Conservation (phyloP, 805 yeast genomes). For the Nakazawaea anatomiae region DNA sequence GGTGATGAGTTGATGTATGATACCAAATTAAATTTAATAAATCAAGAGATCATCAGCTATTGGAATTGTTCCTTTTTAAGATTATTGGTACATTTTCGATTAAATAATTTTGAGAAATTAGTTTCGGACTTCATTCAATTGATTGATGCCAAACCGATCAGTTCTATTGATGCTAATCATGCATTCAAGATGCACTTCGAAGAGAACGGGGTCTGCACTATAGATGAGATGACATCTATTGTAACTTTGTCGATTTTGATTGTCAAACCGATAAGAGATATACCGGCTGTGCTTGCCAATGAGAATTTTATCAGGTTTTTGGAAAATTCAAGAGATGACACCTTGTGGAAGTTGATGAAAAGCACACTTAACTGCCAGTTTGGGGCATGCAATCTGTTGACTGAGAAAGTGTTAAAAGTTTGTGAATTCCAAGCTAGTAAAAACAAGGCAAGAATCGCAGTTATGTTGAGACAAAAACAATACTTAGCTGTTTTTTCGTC, state of each 20-base stretch:
- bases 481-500: constrained; percentile 4
- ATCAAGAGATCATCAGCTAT: background rate
- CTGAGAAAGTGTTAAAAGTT: background rate
- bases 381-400: background rate
- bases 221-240: constrained; percentile 1
- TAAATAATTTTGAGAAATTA: constrained; percentile 8
- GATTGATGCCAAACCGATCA: constrained; percentile 2
- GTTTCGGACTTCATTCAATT: background rate
- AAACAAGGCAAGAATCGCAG: background rate
- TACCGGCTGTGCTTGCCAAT: background rate
- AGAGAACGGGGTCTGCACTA: background rate
- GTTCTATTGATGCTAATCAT: background rate
- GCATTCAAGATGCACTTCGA: background rate
- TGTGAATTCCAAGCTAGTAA: background rate
- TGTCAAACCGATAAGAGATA: constrained; percentile 5
- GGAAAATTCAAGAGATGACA: background rate
- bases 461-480: constrained; percentile 6
- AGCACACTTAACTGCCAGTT: background rate
- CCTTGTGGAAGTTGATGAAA: background rate
- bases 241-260: constrained; percentile 1
- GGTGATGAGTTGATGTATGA: constrained; percentile 2
- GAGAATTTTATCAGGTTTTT: background rate
- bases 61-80: constrained; percentile 4
- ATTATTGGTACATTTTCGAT: constrained; percentile 1
- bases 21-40: background rate